These are phyloP conservation scores for Trypanosoma vivax DNA, from an alignment of 208 protist genomes.

Conservation along the genomic window DNA sequence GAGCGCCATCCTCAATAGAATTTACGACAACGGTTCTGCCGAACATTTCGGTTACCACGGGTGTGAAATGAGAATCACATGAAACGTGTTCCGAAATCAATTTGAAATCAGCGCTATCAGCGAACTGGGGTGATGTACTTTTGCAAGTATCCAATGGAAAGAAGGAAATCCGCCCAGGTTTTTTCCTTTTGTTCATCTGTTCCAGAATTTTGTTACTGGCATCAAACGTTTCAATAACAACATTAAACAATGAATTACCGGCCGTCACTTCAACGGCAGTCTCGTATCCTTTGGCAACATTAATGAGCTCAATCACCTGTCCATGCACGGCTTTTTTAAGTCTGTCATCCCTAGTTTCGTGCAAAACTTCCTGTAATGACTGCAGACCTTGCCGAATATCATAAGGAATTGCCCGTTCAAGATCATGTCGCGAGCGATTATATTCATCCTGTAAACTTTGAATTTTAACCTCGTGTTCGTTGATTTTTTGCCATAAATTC, in stretches of 20 bases:
- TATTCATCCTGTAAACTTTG: slow-evolving; percentile 45
- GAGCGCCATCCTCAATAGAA: slow-evolving; percentile 76
- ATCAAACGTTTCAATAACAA: slow-evolving; percentile 97
- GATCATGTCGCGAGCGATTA: slow-evolving; percentile 35
- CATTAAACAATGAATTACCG: slow-evolving; percentile 94
- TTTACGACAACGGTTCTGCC: slow-evolving; percentile 88
- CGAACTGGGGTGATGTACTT: slow-evolving; percentile 31
- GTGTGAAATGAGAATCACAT: slow-evolving; percentile 67
- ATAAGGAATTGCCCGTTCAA: slow-evolving; percentile 59
- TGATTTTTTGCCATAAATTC: slow-evolving; percentile 65
- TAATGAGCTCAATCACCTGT: slow-evolving; percentile 94
- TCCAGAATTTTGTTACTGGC: slow-evolving; percentile 85
- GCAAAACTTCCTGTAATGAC: slow-evolving; percentile 67
- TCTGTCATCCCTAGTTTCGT: slow-evolving; percentile 42
- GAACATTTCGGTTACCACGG: slow-evolving; percentile 91
- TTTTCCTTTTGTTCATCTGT: slow-evolving; percentile 84
- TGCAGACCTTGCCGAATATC: slow-evolving; percentile 85
- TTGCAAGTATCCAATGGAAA: slow-evolving; percentile 94
- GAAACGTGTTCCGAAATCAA: slow-evolving; percentile 76
- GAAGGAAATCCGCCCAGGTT: slow-evolving; percentile 94
- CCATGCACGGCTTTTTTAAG: slow-evolving; percentile 88
- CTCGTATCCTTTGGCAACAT: slow-evolving; percentile 76
- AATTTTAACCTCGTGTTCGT: slow-evolving; percentile 63
- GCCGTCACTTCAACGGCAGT: slow-evolving; percentile 93
- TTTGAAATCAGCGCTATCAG: slow-evolving; percentile 44